Evolutionary conservation across 257 asterid species (phyloP).

Genomic region (Haberlea rhodopensis): DNA sequence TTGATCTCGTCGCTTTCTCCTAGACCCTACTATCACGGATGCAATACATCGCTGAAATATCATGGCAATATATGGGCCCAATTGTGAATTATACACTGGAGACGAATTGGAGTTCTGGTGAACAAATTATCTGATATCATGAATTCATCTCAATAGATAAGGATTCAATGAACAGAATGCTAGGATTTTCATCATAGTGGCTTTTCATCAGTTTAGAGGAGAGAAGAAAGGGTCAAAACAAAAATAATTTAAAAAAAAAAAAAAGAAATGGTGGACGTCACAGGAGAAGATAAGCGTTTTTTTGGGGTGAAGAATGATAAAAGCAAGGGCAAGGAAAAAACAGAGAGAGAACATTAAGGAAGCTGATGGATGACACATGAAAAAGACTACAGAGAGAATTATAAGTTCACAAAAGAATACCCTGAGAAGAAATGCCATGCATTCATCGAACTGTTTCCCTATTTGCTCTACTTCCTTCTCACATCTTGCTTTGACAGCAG

Average conservation of each 20-base stretch:
- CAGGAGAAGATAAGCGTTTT: background rate
- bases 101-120: too few species aligned
- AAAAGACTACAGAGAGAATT: constrained; percentile 7
- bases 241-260: too few species aligned
- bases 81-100: too few species aligned
- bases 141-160: too few species aligned
- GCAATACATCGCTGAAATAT: too few species aligned
- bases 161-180: background rate
- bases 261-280: background rate
- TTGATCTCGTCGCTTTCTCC: too few species aligned
- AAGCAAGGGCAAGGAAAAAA: background rate
- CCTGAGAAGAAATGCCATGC: constrained; percentile 93
- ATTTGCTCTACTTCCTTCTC: constrained; percentile 86
- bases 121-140: too few species aligned
- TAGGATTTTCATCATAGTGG: background rate
- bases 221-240: background rate
- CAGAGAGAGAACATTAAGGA: background rate
- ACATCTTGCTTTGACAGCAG: constrained; percentile 74
- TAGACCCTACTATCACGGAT: too few species aligned
- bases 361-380: background rate
- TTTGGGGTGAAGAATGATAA: background rate
- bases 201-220: background rate
- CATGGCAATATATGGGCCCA: too few species aligned
- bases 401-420: constrained; percentile 39
- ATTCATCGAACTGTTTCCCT: constrained; percentile 86